Evolutionary conservation across 768 basidiomycete genomes (phyloP).

Genomic region (Favolaschia claudopus): DNA sequence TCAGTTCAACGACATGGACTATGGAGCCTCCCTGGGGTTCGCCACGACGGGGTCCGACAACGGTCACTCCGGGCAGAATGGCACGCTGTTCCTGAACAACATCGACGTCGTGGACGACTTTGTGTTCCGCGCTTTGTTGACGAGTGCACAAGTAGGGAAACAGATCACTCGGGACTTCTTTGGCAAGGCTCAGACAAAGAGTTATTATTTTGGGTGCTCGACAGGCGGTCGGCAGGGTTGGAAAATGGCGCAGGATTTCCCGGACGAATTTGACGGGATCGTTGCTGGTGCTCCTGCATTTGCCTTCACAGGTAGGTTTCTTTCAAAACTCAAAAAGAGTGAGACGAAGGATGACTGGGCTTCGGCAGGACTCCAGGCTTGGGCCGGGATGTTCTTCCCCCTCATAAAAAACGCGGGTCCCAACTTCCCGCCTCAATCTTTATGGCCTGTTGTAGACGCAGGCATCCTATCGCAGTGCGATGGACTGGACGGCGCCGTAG

Average conservation of each 20-base stretch:
- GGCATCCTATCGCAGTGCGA: slow-evolving; percentile 11
- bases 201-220: slow-evolving; percentile 33
- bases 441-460: slow-evolving; percentile 25
- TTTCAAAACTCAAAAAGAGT: too few species aligned
- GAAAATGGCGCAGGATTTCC: slow-evolving; percentile 26
- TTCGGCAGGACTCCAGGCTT: not conserved
- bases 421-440: slow-evolving; percentile 10
- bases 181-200: slow-evolving; percentile 12
- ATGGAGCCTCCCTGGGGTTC: slow-evolving; percentile 23
- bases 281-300: slow-evolving; percentile 31
- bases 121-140: slow-evolving; percentile 28
- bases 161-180: slow-evolving; percentile 28
- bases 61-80: slow-evolving; percentile 27
- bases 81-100: slow-evolving; percentile 22
- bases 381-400: not conserved
- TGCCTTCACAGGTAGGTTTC: too few species aligned
- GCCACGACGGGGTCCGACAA: slow-evolving; percentile 27
- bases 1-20: slow-evolving; percentile 17
- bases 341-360: too few species aligned
- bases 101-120: slow-evolving; percentile 32
- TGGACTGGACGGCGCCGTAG: slow-evolving; percentile 26
- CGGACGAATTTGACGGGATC: slow-evolving; percentile 34
- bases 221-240: slow-evolving; percentile 34
- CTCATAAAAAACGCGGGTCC: not conserved
- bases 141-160: slow-evolving; percentile 25